Percentiles rank a stretch among this genome's conserved stretches.
Evolutionary conservation across 306 rosid species (phyloP).

Genomic region (Gastrolobium bilobum): DNA sequence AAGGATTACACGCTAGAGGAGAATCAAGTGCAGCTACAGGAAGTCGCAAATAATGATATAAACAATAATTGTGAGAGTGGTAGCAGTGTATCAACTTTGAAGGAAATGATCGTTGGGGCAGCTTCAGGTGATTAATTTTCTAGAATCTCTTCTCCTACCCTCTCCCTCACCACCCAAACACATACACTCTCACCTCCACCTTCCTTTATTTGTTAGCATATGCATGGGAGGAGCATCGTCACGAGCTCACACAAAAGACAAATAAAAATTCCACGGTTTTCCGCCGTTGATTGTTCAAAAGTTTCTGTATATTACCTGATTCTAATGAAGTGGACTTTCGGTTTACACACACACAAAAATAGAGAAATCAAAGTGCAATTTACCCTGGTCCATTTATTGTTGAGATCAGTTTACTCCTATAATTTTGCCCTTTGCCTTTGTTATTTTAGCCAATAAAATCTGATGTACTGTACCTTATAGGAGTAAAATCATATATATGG

Average conservation of each 20-base stretch:
- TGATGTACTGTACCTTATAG: background rate
- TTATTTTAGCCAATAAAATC: constrained; percentile 6
- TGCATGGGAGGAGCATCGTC: background rate
- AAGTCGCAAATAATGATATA: constrained; percentile 39
- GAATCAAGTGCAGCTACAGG: constrained; percentile 23
- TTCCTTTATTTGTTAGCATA: background rate
- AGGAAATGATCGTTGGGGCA: constrained; percentile 22
- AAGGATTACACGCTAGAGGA: constrained; percentile 38
- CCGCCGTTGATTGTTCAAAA: background rate
- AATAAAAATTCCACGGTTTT: background rate
- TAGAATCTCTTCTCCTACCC: background rate
- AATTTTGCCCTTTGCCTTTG: background rate
- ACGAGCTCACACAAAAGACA: background rate
- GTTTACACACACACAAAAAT: background rate
- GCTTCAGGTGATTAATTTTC: constrained; percentile 44
- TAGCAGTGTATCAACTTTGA: constrained; percentile 42
- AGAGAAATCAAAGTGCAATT: background rate
- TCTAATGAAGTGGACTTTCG: background rate
- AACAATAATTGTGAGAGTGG: constrained; percentile 35
- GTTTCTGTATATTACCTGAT: background rate
- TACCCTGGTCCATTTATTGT: background rate
- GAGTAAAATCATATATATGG: no score
- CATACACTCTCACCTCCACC: background rate
- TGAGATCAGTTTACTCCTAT: constrained; percentile 11
- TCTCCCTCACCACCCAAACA: background rate